phyloP scores from a whole-genome alignment of 495 filamentous ascomycete species.

The Aspergillus taichungensis region DNA sequence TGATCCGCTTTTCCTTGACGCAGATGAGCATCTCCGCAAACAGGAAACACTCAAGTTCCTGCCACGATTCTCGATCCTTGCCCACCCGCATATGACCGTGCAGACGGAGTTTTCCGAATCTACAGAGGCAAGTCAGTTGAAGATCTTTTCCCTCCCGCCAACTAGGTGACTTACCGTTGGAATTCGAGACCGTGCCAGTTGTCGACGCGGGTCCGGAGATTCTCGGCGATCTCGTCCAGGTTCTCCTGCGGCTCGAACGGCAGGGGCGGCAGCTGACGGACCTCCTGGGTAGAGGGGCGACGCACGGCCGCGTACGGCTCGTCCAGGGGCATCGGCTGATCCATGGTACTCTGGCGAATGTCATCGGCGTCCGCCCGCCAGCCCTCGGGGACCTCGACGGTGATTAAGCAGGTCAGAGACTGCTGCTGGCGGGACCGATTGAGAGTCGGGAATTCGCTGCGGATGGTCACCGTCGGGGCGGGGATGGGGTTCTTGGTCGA shows the following conservation, averaged over 20 bases:
- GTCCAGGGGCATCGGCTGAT: conserved; percentile 43
- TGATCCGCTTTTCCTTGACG: conserved; percentile 87
- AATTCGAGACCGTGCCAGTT: conserved; percentile 99
- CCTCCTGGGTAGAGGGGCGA: conserved; percentile 24
- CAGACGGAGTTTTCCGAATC: conserved; percentile 88
- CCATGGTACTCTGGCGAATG: conserved; percentile 54
- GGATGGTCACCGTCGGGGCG: conserved; percentile 79
- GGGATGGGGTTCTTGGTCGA: conserved; percentile 85
- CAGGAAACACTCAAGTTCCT: conserved; percentile 94
- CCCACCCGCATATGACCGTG: conserved; percentile 90
- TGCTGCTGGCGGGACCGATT: conserved; percentile 90
- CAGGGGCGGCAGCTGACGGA: conserved; percentile 11
- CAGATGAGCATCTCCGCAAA: conserved; percentile 99
- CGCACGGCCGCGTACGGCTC: conserved; percentile 26
- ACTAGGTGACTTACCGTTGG: conserved; percentile 47
- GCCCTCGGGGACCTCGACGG: conserved; percentile 86
- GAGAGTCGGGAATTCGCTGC: conserved; percentile 94
- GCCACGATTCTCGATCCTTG: conserved; percentile 95
- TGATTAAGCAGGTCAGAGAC: conserved; percentile 86
- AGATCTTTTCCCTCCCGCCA: background rate
- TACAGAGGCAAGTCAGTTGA: conserved; percentile 22
- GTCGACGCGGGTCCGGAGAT: conserved; percentile 75
- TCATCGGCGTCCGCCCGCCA: conserved; percentile 86
- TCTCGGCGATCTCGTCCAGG: conserved; percentile 79
- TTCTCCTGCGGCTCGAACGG: conserved; percentile 50